These are phyloP conservation scores for Cordyceps fumosorosea DNA, from an alignment of 2,329 filamentous ascomycete species.

Conservation along the genomic window DNA sequence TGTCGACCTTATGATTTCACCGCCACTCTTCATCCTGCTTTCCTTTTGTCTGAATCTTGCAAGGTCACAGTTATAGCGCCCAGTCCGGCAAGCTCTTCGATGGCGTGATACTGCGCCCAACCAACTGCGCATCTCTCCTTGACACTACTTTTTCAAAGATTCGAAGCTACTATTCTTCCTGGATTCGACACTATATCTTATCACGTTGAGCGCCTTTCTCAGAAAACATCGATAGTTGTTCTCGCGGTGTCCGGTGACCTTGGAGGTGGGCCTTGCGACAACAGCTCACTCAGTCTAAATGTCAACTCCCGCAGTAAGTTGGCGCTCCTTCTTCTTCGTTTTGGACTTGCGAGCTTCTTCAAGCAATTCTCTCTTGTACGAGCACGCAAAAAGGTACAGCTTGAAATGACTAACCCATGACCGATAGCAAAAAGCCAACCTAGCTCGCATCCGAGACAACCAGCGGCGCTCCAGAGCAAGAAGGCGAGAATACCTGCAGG, in stretches of 20 bases:
- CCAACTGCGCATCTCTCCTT: neutral
- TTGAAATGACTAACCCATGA: neutral
- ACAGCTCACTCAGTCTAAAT: constrained; percentile 23
- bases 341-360: neutral
- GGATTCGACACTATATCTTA: no score
- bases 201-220: neutral
- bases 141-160: neutral
- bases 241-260: neutral
- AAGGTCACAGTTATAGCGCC: constrained; percentile 1
- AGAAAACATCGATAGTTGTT: neutral
- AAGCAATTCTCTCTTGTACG: no score
- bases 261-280: neutral
- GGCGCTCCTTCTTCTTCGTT: neutral
- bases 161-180: neutral
- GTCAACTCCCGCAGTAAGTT: constrained; percentile 27
- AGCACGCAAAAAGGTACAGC: neutral
- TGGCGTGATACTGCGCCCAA: constrained; percentile 1
- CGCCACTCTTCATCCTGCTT: neutral
- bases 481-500: constrained; percentile 65
- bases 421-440: constrained; percentile 31
- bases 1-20: constrained; percentile 5
- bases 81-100: neutral
- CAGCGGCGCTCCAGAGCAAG: constrained; percentile 69
- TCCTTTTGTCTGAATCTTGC: constrained; percentile 6
- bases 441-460: constrained; percentile 64